These are phyloP conservation scores for Spergularia marina DNA, from an alignment of 148 eudicot species.

Conservation along the genomic window DNA sequence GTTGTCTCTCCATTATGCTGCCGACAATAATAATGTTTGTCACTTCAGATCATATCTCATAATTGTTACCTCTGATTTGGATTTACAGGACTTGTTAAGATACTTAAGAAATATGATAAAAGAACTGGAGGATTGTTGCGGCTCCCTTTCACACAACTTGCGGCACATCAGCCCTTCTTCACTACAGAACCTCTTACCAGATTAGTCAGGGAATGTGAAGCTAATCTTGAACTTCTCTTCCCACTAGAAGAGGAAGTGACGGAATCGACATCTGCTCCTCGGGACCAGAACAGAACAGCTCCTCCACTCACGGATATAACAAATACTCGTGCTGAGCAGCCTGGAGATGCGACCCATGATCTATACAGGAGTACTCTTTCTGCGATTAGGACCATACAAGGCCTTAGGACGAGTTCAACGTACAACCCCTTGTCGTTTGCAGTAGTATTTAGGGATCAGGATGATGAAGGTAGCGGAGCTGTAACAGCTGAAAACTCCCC, in stretches of 20 bases:
- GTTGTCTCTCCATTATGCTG: conserved; percentile 7
- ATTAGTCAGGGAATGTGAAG: conserved; percentile 82
- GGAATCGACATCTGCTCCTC: conserved; percentile 39
- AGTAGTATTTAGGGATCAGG: conserved; percentile 54
- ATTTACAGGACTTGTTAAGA: conserved; percentile 70
- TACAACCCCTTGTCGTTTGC: conserved; percentile 76
- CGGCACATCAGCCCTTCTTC: conserved; percentile 79
- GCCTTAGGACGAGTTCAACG: conserved; percentile 80
- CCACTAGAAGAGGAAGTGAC: conserved; percentile 88
- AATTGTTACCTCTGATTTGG: conserved; percentile 9
- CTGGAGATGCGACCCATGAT: conserved; percentile 50
- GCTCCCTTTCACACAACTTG: conserved; percentile 79
- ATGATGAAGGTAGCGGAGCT: conserved; percentile 68
- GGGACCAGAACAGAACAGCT: conserved; percentile 19
- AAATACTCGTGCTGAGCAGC: conserved; percentile 35
- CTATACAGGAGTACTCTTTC: conserved; percentile 68
- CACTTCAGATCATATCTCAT: neutral
- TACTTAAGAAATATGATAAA: conserved; percentile 87
- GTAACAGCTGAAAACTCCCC: conserved; percentile 78
- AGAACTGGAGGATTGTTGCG: conserved; percentile 79
- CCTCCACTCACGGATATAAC: conserved; percentile 31
- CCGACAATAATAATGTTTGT: neutral
- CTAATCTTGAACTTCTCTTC: conserved; percentile 80
- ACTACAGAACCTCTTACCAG: conserved; percentile 81
- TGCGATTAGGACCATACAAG: conserved; percentile 78